Evolutionary conservation across 495 filamentous ascomycete genomes (phyloP), one percentile per base, ranked within the genome.

Genomic region (Cercophora samala): DNA sequence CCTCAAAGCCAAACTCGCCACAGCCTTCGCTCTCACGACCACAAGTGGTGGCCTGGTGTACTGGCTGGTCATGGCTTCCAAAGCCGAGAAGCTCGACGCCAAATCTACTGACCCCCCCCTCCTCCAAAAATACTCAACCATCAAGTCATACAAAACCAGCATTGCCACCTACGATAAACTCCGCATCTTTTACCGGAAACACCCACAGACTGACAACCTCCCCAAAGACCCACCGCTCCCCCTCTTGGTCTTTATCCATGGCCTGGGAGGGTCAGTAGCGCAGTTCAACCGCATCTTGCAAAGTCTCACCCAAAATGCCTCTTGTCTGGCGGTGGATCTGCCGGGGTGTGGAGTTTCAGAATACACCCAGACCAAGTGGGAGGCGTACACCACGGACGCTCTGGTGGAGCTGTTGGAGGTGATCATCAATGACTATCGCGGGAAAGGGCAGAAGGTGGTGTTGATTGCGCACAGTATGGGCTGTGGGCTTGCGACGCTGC

Each of bases 381-480:
- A 87, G 58, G 90, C 93, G 23, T 98, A 97, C 73, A 88, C 85
- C 0, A 87, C 88, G 8, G 87, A 91, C 56, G 88, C 90, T 15
- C 79, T 98, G 29, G 88, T 86, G 15, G 88, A 92, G 68, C 79
- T 98, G 17, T 79, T 97, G 13, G 87, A 85, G 46, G 82, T 81
- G 1, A 84, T 91, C 25, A 94, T 98, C 66, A 85, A 90, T 19
- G 79, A 87, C 26, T 85, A 93, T 69, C 85, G 89, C 9, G 86
- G 89, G 5, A 81, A 82, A n/a, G 83, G 82, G 9, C 93, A 97
- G 74, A 83, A 87, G 3, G 85, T 97, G 13, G 84, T 97, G 21
- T 74, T 97, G 21, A 85, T 98, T 25, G 92, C 89, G 6, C 94
- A 98, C 75, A 95, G 91, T 69, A 88, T 97, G 84, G 94, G 94